Conservation (phyloP, 148 eudicot species). For the Rhododendron mucronatum region DNA sequence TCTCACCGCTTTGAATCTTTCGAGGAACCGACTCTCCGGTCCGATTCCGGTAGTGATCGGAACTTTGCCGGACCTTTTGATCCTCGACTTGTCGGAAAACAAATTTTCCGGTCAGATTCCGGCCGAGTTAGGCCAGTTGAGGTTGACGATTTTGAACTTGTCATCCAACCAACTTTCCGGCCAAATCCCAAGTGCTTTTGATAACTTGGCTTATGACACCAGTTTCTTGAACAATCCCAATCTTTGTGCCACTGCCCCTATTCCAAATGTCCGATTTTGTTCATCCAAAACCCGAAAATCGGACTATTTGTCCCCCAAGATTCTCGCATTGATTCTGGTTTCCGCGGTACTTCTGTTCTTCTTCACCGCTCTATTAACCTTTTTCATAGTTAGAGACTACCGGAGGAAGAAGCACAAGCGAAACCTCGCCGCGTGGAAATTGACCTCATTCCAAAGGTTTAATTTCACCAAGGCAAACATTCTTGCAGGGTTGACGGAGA, state of each 20-base stretch:
- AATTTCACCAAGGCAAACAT: slow-evolving; percentile 47
- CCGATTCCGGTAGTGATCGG: slow-evolving; percentile 22
- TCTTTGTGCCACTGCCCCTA: slow-evolving; percentile 23
- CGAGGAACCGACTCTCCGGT: slow-evolving; percentile 26
- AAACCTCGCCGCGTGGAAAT: slow-evolving; percentile 39
- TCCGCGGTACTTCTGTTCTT: slow-evolving; percentile 26
- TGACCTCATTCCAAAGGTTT: slow-evolving; percentile 52
- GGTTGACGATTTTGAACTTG: slow-evolving; percentile 15
- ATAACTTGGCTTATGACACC: slow-evolving; percentile 21
- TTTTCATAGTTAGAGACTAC: slow-evolving; percentile 22
- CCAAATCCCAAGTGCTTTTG: slow-evolving; percentile 21
- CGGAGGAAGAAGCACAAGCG: slow-evolving; percentile 24
- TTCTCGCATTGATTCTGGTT: slow-evolving; percentile 37
- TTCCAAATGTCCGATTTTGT: slow-evolving; percentile 42
- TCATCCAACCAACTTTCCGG: slow-evolving; percentile 34
- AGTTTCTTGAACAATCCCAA: slow-evolving; percentile 27
- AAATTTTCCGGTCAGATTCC: slow-evolving; percentile 28
- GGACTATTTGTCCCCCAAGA: slow-evolving; percentile 20
- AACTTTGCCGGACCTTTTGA: slow-evolving; percentile 15
- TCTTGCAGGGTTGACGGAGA: slow-evolving; percentile 40
- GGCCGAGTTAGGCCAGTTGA: slow-evolving; percentile 19
- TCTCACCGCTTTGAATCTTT: slow-evolving; percentile 20
- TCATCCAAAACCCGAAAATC: slow-evolving; percentile 9
- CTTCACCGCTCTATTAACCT: slow-evolving; percentile 24
- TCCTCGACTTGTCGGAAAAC: slow-evolving; percentile 28